Conservation (phyloP, 2,329 filamentous ascomycete species). For the Fusarium longipes region DNA sequence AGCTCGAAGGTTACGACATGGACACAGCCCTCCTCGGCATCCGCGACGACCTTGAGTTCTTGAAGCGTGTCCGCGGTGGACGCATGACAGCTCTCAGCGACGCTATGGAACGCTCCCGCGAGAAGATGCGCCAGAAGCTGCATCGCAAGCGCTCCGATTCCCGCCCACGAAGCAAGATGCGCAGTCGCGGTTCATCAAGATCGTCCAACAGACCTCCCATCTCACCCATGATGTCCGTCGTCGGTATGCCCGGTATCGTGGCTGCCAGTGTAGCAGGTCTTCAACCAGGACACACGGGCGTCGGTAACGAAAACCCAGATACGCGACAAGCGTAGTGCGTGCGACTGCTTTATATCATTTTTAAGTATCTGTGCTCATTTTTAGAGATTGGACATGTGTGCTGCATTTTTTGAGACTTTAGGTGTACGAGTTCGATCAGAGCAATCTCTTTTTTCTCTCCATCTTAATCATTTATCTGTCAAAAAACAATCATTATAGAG, state of each 20-base stretch:
- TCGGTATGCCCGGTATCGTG: slow-evolving; percentile 39
- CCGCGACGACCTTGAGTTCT: slow-evolving; percentile 36
- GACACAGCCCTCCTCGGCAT: slow-evolving; percentile 34
- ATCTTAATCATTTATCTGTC: not conserved
- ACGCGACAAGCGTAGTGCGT: slow-evolving; percentile 9
- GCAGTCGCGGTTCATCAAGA: slow-evolving; percentile 35
- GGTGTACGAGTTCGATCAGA: slow-evolving; percentile 29
- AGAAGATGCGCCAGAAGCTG: slow-evolving; percentile 30
- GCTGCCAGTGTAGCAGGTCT: slow-evolving; percentile 35
- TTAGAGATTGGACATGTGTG: slow-evolving; percentile 31
- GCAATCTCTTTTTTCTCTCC: slow-evolving; percentile 18
- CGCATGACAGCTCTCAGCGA: slow-evolving; percentile 37
- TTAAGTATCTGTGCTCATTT: not conserved
- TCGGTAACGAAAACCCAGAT: slow-evolving; percentile 17
- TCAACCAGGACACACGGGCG: slow-evolving; percentile 14
- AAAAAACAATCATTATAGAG: slow-evolving; percentile 13
- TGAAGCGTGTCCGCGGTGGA: slow-evolving; percentile 32
- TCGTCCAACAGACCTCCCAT: slow-evolving; percentile 38
- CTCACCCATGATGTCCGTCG: slow-evolving; percentile 39
- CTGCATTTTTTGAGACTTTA: slow-evolving; percentile 11
- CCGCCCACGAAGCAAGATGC: slow-evolving; percentile 29
- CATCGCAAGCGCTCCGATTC: slow-evolving; percentile 38
- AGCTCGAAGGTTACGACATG: slow-evolving; percentile 34
- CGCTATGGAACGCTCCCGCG: slow-evolving; percentile 30
- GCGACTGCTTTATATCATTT: not conserved